Percentiles rank a stretch among this genome's conserved stretches.
These are phyloP conservation scores for Beta corolliflora DNA, from an alignment of 179 eudicot genomes.

Conservation along the genomic window DNA sequence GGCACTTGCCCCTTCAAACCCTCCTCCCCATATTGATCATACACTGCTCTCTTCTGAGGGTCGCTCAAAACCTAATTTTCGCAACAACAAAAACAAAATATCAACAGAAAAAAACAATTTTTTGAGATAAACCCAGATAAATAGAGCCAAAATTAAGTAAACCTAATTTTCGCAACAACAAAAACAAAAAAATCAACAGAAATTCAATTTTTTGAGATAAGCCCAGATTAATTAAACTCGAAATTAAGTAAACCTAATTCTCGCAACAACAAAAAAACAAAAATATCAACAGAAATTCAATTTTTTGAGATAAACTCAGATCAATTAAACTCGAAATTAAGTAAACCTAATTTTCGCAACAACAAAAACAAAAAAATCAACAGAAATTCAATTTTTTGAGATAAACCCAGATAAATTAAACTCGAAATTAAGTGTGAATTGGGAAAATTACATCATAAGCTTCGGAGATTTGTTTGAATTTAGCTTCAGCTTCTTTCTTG, in stretches of 20 bases:
- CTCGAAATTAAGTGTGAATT: background rate
- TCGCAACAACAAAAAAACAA: background rate
- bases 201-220: background rate
- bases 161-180: slow-evolving; percentile 40
- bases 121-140: no score
- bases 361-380: background rate
- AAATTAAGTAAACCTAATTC: slow-evolving; percentile 41
- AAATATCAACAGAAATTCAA: background rate
- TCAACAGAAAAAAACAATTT: background rate
- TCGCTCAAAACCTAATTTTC: slow-evolving; percentile 73
- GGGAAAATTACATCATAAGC: slow-evolving; percentile 69
- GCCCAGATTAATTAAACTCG: no score
- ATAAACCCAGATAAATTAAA: no score
- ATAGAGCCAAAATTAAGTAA: background rate
- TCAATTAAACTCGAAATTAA: no score
- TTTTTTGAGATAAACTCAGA: no score
- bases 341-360: slow-evolving; percentile 42
- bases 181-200: background rate
- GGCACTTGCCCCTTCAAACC: slow-evolving; percentile 82
- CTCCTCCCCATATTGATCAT: slow-evolving; percentile 90
- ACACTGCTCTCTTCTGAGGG: slow-evolving; percentile 77
- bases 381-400: background rate
- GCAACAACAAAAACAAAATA: background rate
- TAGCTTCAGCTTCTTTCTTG: slow-evolving; percentile 84
- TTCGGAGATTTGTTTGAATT: slow-evolving; percentile 90